These are phyloP conservation scores for Calocera viscosa DNA, from an alignment of 768 basidiomycete genomes.

Conservation along the genomic window DNA sequence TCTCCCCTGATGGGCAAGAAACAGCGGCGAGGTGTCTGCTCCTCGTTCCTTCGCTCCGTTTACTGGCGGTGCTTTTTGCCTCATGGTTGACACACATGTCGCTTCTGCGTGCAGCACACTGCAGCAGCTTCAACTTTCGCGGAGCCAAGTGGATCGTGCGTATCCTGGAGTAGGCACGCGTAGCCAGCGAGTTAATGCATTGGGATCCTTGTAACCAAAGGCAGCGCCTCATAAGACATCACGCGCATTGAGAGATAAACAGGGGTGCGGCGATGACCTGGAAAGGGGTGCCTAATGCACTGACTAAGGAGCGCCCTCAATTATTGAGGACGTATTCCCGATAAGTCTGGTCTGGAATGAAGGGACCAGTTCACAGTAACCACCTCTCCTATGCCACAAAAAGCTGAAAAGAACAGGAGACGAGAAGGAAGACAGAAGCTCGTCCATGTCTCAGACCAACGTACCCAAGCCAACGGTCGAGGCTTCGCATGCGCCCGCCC, in stretches of 20 bases:
- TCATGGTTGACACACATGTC: neutral
- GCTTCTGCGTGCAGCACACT: neutral
- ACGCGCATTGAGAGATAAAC: neutral
- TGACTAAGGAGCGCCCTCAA: neutral
- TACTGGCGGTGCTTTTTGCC: neutral
- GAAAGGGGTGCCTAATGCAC: neutral
- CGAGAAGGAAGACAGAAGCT: neutral
- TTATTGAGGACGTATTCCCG: neutral
- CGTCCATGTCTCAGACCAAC: neutral
- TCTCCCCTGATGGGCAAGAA: neutral
- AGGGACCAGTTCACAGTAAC: neutral
- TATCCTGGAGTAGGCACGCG: neutral
- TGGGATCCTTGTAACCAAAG: neutral
- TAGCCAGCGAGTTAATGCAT: neutral
- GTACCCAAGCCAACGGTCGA: neutral
- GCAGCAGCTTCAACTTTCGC: neutral
- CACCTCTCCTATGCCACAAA: neutral
- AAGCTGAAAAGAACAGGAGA: neutral
- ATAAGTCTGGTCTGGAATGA: neutral
- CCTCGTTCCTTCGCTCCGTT: neutral
- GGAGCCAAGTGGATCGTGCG: neutral
- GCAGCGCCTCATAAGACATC: conserved; percentile 7
- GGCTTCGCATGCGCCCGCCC: neutral
- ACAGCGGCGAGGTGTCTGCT: neutral
- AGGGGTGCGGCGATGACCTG: neutral